Base-by-base conservation (phyloP, 345 rosid genomes). In the Excoecaria cochinchinensis region DNA sequence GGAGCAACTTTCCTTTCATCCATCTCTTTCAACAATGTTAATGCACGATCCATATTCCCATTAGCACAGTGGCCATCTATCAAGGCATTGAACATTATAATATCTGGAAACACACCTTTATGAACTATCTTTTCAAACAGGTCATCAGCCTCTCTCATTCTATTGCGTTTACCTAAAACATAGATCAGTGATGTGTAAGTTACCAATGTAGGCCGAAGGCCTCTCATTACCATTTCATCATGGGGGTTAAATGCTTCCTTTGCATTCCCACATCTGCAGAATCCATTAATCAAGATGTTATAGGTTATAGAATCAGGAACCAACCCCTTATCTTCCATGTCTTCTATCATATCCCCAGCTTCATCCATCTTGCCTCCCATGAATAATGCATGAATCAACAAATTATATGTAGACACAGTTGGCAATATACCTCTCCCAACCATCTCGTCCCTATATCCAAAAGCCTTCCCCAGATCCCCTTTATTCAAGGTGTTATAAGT, bases 211-310 rank as follows among this genome's bases (percentile, higher is more conserved):
- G 97, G 97, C 81, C 82, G 85, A 81, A 91, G 84, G 47, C 92
- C 91, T 67, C 81, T 75, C 12, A 69, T 76, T 52, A 89, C 44
- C 99, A 95, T 93, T 80, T 89, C 92, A 22, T 91, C 90, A 24
- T 78, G 86, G 56, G 89, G 85, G 14, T 69, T 72, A 77, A 92
- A 93, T 3, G 99, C 98, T 82, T 87, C 88, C 78, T 82, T 83
- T 21, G 83, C 86, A 87, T 91, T 81, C 59, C 95, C 90, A 55
- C 93, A 80, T 74, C 90, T 88, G 75, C 94, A 86, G 71, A 88
- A 89, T 24, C 96, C 99, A 77, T 93, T 95, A 51, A 93, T 88
- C 76, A 95, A 81, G 72, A 92, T 91, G 85, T 93, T 93, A 82
- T 88, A 93, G 0, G 98, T 90, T 57, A 93, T 82, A 69, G 89